Evolutionary conservation across 1,284 basidiomycete genomes (phyloP).

Genomic region (Chalciporus sp.): DNA sequence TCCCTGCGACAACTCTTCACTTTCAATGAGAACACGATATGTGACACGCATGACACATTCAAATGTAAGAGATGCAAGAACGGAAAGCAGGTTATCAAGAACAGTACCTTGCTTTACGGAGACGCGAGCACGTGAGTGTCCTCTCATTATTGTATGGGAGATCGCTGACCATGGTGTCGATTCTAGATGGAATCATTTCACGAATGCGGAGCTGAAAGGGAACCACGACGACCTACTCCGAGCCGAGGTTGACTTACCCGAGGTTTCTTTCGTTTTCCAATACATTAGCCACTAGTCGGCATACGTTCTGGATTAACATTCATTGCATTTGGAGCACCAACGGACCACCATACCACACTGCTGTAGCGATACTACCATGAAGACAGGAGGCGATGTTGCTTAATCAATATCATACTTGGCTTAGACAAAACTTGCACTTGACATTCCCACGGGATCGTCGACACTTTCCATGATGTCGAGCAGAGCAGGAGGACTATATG

Average conservation of each 20-base stretch:
- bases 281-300: conserved; percentile 75
- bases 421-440: background rate
- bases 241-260: conserved; percentile 82
- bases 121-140: conserved; percentile 92
- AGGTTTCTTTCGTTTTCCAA: conserved; percentile 92
- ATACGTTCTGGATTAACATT: background rate
- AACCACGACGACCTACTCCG: conserved; percentile 96
- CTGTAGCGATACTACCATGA: background rate
- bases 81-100: conserved; percentile 84
- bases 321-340: conserved; percentile 1
- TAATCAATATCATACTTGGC: background rate
- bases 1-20: conserved; percentile 89
- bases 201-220: conserved; percentile 83
- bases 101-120: conserved; percentile 89
- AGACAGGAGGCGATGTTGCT: too few species aligned
- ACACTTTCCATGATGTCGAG: conserved; percentile 56
- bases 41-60: conserved; percentile 97
- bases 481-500: conserved; percentile 78
- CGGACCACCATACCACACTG: conserved; percentile 8
- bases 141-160: background rate
- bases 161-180: conserved; percentile 33
- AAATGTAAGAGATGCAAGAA: conserved; percentile 96
- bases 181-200: conserved; percentile 95
- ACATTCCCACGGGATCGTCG: conserved; percentile 21
- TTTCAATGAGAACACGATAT: conserved; percentile 86